Base-by-base conservation (phyloP, 2,329 filamentous ascomycete species). In the Rugonectria rugulosa region DNA sequence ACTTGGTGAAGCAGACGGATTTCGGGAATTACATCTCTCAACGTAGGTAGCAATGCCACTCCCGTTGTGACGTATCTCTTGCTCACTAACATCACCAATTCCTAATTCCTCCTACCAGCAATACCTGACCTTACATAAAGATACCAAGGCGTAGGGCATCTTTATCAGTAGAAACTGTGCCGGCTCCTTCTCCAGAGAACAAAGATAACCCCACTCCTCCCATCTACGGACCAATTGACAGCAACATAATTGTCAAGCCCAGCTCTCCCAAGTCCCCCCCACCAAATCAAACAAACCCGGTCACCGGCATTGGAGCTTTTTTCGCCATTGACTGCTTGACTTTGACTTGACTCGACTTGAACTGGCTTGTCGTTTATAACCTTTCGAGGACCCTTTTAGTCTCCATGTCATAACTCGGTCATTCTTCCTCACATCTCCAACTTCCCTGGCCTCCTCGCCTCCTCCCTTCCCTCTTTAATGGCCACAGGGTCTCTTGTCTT, bases 171-270 rank as follows among this genome's bases (percentile, higher is more conserved):
- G 7, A 32, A 32, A 4, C n/a, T 32, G 29, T 32, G 29, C 29
- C 10, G 23, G 54, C 37, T 23, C 31, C 17, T 19, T 11, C 5
- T 31, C 21, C 34, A 45, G 23, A 32, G 43, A n/a, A 15, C 20
- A 4, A 23, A 45, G 20, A 11, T 24, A 21, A 31, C 12, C 14
- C 10, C n/a, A 32, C 12, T 12, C 12, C 26, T 29, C 44, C 50
- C 47, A 37, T 32, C 42, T 6, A 14, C 53, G 17, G 62, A 42
- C 61, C 63, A 67, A 68, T 67, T 32, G 53, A 29, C 52, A 36
- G 44, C 27, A 34, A 64, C 49, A 63, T 64, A 62, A 69, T 68
- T 63, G 59, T 60, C 58, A 67, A 62, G 29, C 48, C 37, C 38
- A 38, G 38, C 36, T 27, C 29, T 51, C 31, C 46, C 32, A 17